Evolutionary conservation across 345 rosid species (phyloP).

Genomic region (Citrus reticulata): DNA sequence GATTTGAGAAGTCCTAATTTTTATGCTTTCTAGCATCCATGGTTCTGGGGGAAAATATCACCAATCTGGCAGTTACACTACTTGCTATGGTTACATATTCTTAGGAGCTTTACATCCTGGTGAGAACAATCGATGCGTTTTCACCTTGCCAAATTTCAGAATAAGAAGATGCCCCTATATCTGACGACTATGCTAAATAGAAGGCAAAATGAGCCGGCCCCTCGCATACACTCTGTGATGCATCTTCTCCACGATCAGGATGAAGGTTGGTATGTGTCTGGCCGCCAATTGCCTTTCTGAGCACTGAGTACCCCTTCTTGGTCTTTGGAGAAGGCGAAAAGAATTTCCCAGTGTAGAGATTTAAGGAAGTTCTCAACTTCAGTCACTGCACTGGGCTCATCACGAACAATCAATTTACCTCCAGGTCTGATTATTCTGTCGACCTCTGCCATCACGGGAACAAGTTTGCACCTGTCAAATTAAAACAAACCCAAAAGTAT

Average conservation of each 20-base stretch:
- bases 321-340: conserved; percentile 63
- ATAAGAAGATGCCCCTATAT: neutral
- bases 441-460: conserved; percentile 80
- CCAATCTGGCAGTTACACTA: neutral
- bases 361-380: conserved; percentile 78
- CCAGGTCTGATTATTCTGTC: conserved; percentile 93
- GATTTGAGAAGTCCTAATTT: neutral
- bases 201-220: neutral
- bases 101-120: neutral
- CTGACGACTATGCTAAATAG: neutral
- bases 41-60: neutral
- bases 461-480: conserved; percentile 69
- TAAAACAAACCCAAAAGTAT: neutral
- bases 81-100: neutral
- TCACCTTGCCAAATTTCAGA: neutral
- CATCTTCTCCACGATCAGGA: conserved; percentile 21
- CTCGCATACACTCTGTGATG: neutral
- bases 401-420: conserved; percentile 78
- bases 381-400: conserved; percentile 51
- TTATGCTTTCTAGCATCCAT: neutral
- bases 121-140: neutral
- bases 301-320: conserved; percentile 85
- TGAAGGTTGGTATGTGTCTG: conserved; percentile 37
- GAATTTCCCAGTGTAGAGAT: conserved; percentile 83
- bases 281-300: conserved; percentile 91